Base-by-base conservation (phyloP, 768 basidiomycete genomes). In the Galerina sulciceps region DNA sequence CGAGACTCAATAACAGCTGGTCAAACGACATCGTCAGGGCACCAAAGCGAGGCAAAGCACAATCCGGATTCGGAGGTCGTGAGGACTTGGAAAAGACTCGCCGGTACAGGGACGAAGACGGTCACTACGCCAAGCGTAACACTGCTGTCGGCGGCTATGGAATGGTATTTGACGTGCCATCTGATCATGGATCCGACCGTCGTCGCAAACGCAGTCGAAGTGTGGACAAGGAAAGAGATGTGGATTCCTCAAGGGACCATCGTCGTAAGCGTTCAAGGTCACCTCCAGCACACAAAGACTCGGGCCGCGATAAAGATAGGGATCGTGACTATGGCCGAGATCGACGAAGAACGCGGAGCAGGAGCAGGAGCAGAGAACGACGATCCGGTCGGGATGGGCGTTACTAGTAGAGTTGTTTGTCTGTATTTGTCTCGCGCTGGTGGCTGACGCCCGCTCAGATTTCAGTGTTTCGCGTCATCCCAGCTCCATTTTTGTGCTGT, bases 111-210 rank as follows among this genome's bases (percentile, higher is more conserved):
- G 79, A 79, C 31, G 78, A 79, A 34, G 71, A 72, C 9, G 68
- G 69, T 18, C 52, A 47, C 38, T 40, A 42, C 8, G 9, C 41
- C 6, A 50, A 59, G 13, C 45, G 54, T n/a, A 62, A 26, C 49
- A 59, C 36, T 62, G 73, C 37, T 31, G 26, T 8, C 5, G 68
- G 74, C 35, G 78, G 75, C 15, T 93, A 94, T 68, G 86, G 85
- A 18, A 87, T 95, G 89, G 90, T 95, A 20, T 95, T 96, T 71
- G 93, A 96, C 59, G 79, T 88, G n/a, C 77, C 80, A n/a, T 73
- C 74, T 51, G 71, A 62, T 61, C 66, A 66, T 34, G 72, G 71
- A 13, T 65, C 69, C 18, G 72, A 69, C 20, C 79, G 79, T 46
- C 77, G 77, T 40, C 74, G 80, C 44, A 83, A 81, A 63, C 79